phyloP scores from a whole-genome alignment of 345 rosid genomes.

The Brassica nigra region DNA sequence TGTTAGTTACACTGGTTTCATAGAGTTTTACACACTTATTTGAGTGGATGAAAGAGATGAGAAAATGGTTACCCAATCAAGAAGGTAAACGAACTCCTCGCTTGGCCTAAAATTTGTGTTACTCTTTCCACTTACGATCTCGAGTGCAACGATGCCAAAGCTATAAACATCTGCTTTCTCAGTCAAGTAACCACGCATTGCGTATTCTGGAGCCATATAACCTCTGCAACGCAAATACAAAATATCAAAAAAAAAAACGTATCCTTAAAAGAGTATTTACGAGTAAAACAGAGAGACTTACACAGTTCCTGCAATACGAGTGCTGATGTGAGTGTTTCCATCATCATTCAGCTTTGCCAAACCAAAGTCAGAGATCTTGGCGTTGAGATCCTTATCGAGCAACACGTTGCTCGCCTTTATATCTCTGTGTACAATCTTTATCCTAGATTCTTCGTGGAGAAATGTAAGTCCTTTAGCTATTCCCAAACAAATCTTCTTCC shows the following conservation, averaged over 20 bases:
- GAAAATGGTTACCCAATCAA: slow-evolving; percentile 62
- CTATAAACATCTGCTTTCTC: slow-evolving; percentile 53
- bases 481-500: slow-evolving; percentile 69
- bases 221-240: slow-evolving; percentile 23
- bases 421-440: slow-evolving; percentile 93
- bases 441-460: slow-evolving; percentile 82
- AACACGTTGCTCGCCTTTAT: slow-evolving; percentile 89
- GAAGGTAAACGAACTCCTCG: slow-evolving; percentile 78
- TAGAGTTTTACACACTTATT: no score
- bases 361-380: slow-evolving; percentile 94
- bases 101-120: slow-evolving; percentile 74
- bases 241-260: not conserved
- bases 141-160: slow-evolving; percentile 44
- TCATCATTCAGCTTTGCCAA: slow-evolving; percentile 85
- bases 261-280: not conserved
- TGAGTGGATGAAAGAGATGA: slow-evolving; percentile 1
- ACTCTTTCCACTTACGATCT: slow-evolving; percentile 66
- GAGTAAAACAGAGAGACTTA: slow-evolving; percentile 41
- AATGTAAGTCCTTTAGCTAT: slow-evolving; percentile 77
- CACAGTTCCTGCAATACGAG: slow-evolving; percentile 88
- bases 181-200: slow-evolving; percentile 84
- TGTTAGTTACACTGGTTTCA: not conserved
- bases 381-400: slow-evolving; percentile 76
- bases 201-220: slow-evolving; percentile 76
- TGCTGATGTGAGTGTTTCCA: slow-evolving; percentile 82